Base-by-base conservation (phyloP, 176 grass and related monocot genomes). In the Chloris gayana region DNA sequence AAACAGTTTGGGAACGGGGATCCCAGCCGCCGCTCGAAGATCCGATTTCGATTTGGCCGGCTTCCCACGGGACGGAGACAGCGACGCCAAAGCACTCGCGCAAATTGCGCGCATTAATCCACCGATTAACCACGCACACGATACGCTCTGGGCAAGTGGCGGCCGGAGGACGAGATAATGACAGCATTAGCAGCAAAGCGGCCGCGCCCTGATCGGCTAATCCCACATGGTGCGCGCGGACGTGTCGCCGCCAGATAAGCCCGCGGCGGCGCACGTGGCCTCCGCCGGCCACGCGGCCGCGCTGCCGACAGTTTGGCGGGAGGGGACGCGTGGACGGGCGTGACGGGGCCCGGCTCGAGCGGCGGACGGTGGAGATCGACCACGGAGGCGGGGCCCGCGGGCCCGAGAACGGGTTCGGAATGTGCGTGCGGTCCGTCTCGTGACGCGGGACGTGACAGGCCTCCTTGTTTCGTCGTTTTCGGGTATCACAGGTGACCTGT, bases 181-280 rank as follows among this genome's bases (percentile, higher is more conserved):
- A 67, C 74, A 35, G 12, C 61, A 50, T 74, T 62, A 73, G 69
- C 62, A 19, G 76, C 75, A 44, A 80, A 88, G 75, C 75, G 5
- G 34, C 17, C 54, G 0, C 12, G 3, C 0, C 42, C 24, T 39
- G 21, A 37, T 37, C 35, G 34, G 13, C 58, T 26, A 26, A 61
- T 6, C 56, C 18, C 57, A 41, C 74, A 22, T 60, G 58, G 18
- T 21, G 58, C 59, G 19, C 17, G 58, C 41, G 1, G 44, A 73
- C 67, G 80, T 83, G 86, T 54, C 67, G 30, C 65, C 18, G 32
- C 67, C 42, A 64, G 54, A 66, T 75, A 75, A 67, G 71, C 32
- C 44, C 17, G 21, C 14, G 19, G 46, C 61, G 70, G 19, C 60
- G 34, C 31, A 66, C 59, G 59, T 74, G 80, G 70, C 35, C 31